phyloP scores from a whole-genome alignment of 768 basidiomycete species.

The Vishniacozyma victoriae region DNA sequence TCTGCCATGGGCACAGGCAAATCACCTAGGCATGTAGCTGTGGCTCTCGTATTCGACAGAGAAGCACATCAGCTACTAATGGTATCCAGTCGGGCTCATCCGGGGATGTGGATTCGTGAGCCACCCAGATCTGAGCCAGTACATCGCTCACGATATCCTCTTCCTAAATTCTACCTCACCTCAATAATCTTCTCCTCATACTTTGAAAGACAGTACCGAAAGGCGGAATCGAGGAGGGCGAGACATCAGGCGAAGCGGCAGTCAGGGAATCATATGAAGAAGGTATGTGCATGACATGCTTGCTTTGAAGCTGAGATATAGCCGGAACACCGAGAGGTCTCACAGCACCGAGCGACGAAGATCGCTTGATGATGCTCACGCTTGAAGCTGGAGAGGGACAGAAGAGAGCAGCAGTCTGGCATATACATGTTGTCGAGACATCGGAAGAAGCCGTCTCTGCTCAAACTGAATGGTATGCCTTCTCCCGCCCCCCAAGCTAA shows the following conservation, averaged over 20 bases:
- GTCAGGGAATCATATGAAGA: conserved; percentile 42
- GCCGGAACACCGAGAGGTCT: conserved; percentile 30
- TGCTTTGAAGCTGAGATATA: neutral
- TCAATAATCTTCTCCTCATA: neutral
- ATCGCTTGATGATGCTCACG: conserved; percentile 17
- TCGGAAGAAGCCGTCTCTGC: conserved; percentile 11
- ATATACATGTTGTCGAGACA: conserved; percentile 25
- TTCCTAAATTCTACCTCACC: neutral
- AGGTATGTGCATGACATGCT: conserved; percentile 13
- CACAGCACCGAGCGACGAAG: conserved; percentile 14
- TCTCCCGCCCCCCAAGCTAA: neutral
- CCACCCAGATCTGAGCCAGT: neutral
- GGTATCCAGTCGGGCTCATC: conserved; percentile 34
- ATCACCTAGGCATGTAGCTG: conserved; percentile 28
- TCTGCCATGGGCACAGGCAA: no score
- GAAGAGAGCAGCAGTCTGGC: conserved; percentile 18
- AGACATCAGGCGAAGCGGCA: conserved; percentile 35
- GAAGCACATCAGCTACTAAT: conserved; percentile 20
- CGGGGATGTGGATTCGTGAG: conserved; percentile 38
- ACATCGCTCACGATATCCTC: neutral
- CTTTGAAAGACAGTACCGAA: conserved; percentile 30
- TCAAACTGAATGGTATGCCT: conserved; percentile 13
- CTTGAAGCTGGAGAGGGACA: conserved; percentile 6
- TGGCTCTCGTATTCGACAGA: conserved; percentile 25
- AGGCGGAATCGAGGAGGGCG: conserved; percentile 37